Evolutionary conservation across 768 basidiomycete genomes (phyloP).

Genomic region (Sarcodon sp.): DNA sequence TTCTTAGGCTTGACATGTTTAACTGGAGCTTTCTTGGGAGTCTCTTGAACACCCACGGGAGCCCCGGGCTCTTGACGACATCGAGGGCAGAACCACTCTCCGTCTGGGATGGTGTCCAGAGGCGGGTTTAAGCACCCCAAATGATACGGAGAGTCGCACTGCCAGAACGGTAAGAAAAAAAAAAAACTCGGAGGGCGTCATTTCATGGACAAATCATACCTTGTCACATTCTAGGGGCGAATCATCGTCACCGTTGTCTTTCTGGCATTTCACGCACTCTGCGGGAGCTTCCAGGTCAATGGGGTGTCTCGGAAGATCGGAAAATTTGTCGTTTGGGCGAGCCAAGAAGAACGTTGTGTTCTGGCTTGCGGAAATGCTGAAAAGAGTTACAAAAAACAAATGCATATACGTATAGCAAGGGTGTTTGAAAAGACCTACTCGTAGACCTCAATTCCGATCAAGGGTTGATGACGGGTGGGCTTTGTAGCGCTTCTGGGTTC

Average conservation of each 20-base stretch:
- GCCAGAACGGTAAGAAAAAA: background rate
- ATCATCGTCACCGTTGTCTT: constrained; percentile 61
- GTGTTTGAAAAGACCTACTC: constrained; percentile 30
- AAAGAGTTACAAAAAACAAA: background rate
- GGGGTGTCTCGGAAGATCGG: constrained; percentile 75
- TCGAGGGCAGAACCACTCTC: constrained; percentile 85
- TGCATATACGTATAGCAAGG: background rate
- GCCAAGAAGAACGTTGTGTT: constrained; percentile 81
- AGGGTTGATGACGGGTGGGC: constrained; percentile 54
- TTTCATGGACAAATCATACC: constrained; percentile 23
- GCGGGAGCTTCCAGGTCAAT: constrained; percentile 54
- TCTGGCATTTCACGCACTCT: constrained; percentile 58
- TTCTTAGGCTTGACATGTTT: constrained; percentile 3
- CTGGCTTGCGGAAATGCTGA: constrained; percentile 74
- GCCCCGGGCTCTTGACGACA: constrained; percentile 51
- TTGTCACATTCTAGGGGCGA: constrained; percentile 84
- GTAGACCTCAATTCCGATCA: constrained; percentile 72
- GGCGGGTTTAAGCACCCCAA: constrained; percentile 73
- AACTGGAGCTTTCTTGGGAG: constrained; percentile 1
- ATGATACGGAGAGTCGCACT: constrained; percentile 91
- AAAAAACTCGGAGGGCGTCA: constrained; percentile 2
- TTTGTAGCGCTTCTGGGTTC: constrained; percentile 84
- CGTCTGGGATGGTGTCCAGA: constrained; percentile 64
- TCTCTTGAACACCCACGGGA: constrained; percentile 18
- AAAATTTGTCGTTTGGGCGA: constrained; percentile 56